Percentiles rank a stretch among this genome's conserved stretches.
phyloP scores from a whole-genome alignment of 352 stramenopile species.

The Blastocystis hominis region DNA sequence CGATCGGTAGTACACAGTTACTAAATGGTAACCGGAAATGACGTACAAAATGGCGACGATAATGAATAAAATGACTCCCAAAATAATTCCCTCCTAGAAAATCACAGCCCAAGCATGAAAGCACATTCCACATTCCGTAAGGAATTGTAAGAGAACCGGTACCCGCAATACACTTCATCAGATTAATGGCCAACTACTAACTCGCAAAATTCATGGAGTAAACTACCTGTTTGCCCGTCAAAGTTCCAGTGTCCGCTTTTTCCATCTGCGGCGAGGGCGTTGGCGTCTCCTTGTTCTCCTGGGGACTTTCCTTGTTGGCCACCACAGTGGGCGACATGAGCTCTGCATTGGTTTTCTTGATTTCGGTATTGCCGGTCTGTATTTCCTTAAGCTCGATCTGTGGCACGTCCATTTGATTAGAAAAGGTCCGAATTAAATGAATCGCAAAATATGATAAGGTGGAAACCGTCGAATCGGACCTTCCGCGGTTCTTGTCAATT shows the following conservation, averaged over 20 bases:
- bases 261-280: not conserved
- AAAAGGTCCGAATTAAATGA: not conserved
- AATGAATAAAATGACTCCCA: constrained; percentile 7
- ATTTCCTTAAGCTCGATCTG: not conserved
- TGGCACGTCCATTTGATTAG: not conserved
- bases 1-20: not conserved
- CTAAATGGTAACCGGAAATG: constrained; percentile 17
- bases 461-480: not conserved
- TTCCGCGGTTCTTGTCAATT: not conserved
- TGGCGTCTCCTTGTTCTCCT: not conserved
- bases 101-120: not conserved
- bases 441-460: not conserved
- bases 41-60: constrained; percentile 13
- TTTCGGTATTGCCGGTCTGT: not conserved
- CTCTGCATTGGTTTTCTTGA: not conserved
- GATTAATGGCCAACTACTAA: constrained; percentile 27
- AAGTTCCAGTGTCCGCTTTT: not conserved
- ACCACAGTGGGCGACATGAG: not conserved
- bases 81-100: constrained; percentile 19
- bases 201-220: not conserved
- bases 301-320: not conserved
- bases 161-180: constrained; percentile 51
- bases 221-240: not conserved
- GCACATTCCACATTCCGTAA: constrained; percentile 38
- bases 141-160: constrained; percentile 33